Base-by-base conservation (phyloP, 1,139 yeast species). In the Suzukiozyma palmioleophila region DNA sequence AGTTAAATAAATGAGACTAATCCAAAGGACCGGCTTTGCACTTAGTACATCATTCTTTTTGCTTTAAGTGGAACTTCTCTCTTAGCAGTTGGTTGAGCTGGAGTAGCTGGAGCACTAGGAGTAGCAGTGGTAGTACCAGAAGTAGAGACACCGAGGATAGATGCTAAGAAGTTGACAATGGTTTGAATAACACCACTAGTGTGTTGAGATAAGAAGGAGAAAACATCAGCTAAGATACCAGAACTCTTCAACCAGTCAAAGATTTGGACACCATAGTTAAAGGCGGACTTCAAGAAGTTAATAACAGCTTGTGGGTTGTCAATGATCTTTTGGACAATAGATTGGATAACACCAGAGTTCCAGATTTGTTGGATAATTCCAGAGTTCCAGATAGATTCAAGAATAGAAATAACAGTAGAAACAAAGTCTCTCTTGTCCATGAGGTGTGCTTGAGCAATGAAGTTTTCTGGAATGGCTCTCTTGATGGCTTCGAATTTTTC, bases 401-500 rank as follows among this genome's bases (percentile, higher is more conserved):
- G 62, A 41, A 69, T 54, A 36, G 53, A 48, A 12, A 54, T 33
- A 40, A 69, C 52, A 39, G 65, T 54, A 22, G 58, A 52, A 32
- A 54, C 43, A 33, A 66, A 45, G 52, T 68, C 75, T 62, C 73
- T 67, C 63, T 68, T 67, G 47, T 56, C 57, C 43, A 69, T 50
- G 52, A 46, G 58, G 41, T 58, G 63, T 30, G 29, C 35, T 26
- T 49, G 54, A 15, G 50, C 55, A 6, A 14, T 8, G 22, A 33
- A 14, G 8, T 25, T 24, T 9, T 25, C 6, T 24, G 36, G 36
- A 9, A 33, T 12, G 8, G 25, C 36, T 33, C 36, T 33, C 13
- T 33, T 33, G 13, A 33, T 33, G 25, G 16, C 14, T 13, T 33
- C 30, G 14, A 33, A 14, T 8, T 33, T 16, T 33, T 33, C 36